A percentile compares a stretch with the other conserved stretches of the same genome.
Conservation (phyloP, 2,329 filamentous ascomycete genomes). For the Alternaria atra region DNA sequence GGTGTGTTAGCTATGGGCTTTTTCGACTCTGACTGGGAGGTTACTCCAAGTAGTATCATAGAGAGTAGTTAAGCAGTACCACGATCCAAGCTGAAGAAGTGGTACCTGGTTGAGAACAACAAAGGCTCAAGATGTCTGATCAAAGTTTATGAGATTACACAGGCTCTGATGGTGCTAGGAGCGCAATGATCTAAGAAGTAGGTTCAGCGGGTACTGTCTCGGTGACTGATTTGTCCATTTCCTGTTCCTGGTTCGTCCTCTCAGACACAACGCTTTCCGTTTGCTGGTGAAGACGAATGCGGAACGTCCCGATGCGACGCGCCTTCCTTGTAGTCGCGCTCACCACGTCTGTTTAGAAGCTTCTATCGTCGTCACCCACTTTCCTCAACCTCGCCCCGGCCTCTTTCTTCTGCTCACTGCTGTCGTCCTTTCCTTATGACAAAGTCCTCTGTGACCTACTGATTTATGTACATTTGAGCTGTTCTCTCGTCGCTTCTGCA, state of each 20-base stretch:
- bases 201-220: not conserved
- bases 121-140: not conserved
- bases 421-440: conserved; percentile 32
- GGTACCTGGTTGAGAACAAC: not conserved
- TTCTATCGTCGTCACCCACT: conserved; percentile 17
- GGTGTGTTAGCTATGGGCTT: conserved; percentile 65
- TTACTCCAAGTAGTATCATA: conserved; percentile 58
- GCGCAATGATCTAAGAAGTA: not conserved
- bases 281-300: conserved; percentile 21
- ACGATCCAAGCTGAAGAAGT: not conserved
- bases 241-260: not conserved
- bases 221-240: not conserved
- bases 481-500: conserved; percentile 39
- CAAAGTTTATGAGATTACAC: not conserved
- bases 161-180: not conserved
- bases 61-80: conserved; percentile 8
- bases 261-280: not conserved
- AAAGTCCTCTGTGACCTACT: conserved; percentile 19
- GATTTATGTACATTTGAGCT: conserved; percentile 39
- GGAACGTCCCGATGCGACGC: conserved; percentile 18
- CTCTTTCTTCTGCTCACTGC: conserved; percentile 15
- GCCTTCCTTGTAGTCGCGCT: conserved; percentile 21
- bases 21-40: conserved; percentile 63
- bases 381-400: conserved; percentile 14
- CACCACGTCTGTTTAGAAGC: conserved; percentile 16